Percentiles rank a stretch among this genome's conserved stretches.
Conservation (phyloP, 176 grass and related monocot species). For the Paspalum vaginatum region DNA sequence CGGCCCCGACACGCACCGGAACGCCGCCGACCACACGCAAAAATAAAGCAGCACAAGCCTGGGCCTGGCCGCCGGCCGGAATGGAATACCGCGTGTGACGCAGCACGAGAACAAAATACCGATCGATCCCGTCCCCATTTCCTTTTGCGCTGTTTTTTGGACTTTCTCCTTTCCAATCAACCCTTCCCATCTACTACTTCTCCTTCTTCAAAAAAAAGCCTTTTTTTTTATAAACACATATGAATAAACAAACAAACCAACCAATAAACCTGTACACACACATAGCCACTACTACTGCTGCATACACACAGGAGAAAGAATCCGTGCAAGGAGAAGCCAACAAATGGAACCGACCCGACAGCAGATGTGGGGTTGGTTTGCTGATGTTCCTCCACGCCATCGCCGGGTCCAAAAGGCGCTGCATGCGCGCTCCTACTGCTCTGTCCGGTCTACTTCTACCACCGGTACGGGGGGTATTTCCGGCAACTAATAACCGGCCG, state of each 20-base stretch:
- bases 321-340: constrained; percentile 48
- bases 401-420: constrained; percentile 33
- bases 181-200: background rate
- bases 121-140: constrained; percentile 31
- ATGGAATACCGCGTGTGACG: constrained; percentile 11
- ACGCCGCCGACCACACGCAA: constrained; percentile 3
- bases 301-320: constrained; percentile 4
- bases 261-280: constrained; percentile 26
- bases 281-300: background rate
- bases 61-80: background rate
- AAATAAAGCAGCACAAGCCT: constrained; percentile 8
- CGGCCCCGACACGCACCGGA: background rate
- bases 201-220: background rate
- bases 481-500: constrained; percentile 37
- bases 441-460: constrained; percentile 48
- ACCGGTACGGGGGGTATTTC: constrained; percentile 30
- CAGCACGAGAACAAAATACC: background rate
- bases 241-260: background rate
- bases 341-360: constrained; percentile 49
- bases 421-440: constrained; percentile 13
- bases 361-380: background rate
- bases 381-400: constrained; percentile 33
- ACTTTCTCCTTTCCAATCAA: background rate
- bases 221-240: background rate
- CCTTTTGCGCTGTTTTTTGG: background rate